Evolutionary conservation across 495 filamentous ascomycete species (phyloP), one percentile per base, ranked within the genome.

Genomic region (Aspergillus conjunctus): DNA sequence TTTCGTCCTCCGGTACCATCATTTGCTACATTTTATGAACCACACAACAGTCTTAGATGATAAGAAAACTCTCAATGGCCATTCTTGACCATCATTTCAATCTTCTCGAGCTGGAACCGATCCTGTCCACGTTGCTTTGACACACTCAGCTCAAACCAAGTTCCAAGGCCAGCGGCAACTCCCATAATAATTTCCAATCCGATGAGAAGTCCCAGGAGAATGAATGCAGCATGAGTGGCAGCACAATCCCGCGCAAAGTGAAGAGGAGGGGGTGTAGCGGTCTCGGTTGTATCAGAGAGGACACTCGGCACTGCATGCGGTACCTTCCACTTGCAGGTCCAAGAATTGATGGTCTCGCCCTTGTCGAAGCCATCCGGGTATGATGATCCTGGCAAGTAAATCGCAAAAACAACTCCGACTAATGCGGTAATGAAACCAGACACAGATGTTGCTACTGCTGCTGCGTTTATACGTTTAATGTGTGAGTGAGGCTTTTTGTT

Each of bases 251-350:
- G 71, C 9, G 64, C 57, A 55, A 83, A 83, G n/a, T 73, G 61
- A 2, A 61, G 53, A 0, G 81, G 79, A 0, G 71, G 60, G 7
- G 59, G 56, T 4, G 58, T 55, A 18, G 32, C 48, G 10, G 55
- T 59, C 11, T 54, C 58, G 21, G 56, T 48, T 22, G 31, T 15
- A 12, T 17, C 37, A 12, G 53, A 44, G 32, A 53, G 33, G 9
- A 50, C 53, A 18, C 21, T 26, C 15, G 51, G 54, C 9, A 41
- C n/a, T 18, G 55, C 56, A 10, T 55, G 65, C 3, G 52, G 51
- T 1, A 43, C 46, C 32, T 75, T 72, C 77, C 79, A 82, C 62
- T 81, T 82, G 68, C 81, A 83, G 6, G 80, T 81, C 81, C 81
- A 83, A 51, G 74, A 79, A 26, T 78, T 70, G 15, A 83, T 68